Evolutionary conservation across 176 grass and related monocot species (phyloP).

Genomic region (Triticum timopheevii): DNA sequence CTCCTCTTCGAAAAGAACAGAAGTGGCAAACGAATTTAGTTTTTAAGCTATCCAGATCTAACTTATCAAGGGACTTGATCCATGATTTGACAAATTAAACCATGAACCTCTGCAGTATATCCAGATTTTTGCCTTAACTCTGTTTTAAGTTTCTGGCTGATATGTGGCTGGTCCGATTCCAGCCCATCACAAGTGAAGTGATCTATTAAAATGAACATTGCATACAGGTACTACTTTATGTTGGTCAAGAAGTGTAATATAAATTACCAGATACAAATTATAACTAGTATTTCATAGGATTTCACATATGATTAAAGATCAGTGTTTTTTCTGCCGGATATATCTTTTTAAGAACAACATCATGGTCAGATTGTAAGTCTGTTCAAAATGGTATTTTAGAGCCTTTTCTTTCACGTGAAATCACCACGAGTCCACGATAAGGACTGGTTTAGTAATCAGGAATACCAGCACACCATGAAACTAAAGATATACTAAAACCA

Average conservation of each 20-base stretch:
- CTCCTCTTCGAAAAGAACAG: no score
- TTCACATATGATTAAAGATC: no score
- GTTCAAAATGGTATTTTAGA: neutral
- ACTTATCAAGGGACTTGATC: no score
- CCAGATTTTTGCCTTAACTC: no score
- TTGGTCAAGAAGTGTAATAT: neutral
- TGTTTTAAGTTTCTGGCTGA: neutral
- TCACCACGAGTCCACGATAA: neutral
- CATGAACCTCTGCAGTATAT: no score
- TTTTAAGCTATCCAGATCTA: no score
- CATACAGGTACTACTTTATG: neutral
- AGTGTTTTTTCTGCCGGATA: neutral
- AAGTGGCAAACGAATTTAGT: no score
- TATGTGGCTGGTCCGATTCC: neutral
- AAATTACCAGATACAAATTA: neutral
- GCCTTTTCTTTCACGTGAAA: neutral
- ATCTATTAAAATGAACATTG: neutral
- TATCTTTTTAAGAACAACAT: neutral
- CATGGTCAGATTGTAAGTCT: neutral
- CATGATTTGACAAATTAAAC: no score
- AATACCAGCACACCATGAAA: neutral
- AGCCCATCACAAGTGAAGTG: neutral
- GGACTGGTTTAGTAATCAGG: neutral
- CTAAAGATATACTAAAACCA: constrained; percentile 6
- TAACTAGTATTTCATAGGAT: no score